Evolutionary conservation across 139 green algal genomes (phyloP).

Genomic region (Volvox africanus): DNA sequence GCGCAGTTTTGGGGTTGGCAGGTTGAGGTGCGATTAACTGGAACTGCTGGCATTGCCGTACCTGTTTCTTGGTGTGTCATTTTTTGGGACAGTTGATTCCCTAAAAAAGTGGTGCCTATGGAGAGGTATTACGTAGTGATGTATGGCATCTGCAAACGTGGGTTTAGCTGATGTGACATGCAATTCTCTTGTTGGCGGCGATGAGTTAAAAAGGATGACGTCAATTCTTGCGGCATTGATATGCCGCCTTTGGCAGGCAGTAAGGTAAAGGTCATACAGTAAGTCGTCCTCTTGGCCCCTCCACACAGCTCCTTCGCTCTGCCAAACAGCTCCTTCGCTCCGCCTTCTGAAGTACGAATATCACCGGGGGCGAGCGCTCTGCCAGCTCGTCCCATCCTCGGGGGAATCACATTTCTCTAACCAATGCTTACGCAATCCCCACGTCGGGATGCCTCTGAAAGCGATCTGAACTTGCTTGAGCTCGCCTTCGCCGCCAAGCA

Average conservation of each 20-base stretch:
- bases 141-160: too few species aligned
- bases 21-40: too few species aligned
- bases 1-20: too few species aligned
- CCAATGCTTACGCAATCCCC: neutral
- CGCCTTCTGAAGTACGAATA: neutral
- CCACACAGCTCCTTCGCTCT: too few species aligned
- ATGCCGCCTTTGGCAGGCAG: neutral
- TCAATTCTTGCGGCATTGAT: conserved; percentile 58
- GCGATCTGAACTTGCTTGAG: conserved; percentile 61
- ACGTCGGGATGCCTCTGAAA: neutral
- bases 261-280: neutral
- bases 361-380: neutral
- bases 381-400: neutral
- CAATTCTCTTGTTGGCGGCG: conserved; percentile 67
- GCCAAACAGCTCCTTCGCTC: neutral
- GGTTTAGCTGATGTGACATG: conserved; percentile 30
- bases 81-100: too few species aligned
- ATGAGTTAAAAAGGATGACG: conserved; percentile 68
- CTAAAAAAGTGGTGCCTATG: too few species aligned
- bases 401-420: neutral
- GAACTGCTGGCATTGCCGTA: too few species aligned
- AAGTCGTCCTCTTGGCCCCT: neutral
- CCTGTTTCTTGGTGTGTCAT: too few species aligned
- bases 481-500: conserved; percentile 68
- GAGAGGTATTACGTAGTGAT: too few species aligned